phyloP scores from a whole-genome alignment of 805 yeast genomes.

The Metschnikowia henanensis region DNA sequence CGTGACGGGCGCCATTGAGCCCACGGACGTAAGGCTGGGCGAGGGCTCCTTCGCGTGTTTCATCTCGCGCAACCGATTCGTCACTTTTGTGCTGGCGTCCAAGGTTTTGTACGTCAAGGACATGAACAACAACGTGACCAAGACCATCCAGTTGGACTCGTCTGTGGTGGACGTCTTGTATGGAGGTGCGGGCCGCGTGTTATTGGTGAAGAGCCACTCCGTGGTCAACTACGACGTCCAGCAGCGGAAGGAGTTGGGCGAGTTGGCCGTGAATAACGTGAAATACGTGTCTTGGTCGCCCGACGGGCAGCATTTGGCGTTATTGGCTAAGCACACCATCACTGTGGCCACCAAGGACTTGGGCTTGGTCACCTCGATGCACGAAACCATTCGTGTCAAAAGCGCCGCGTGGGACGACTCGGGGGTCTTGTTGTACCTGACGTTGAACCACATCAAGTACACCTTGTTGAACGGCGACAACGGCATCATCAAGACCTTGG shows the following conservation, averaged over 20 bases:
- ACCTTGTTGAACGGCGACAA: conserved; percentile 90
- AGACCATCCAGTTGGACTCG: conserved; percentile 68
- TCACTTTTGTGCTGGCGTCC: conserved; percentile 64
- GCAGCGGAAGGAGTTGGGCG: conserved; percentile 77
- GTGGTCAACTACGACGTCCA: conserved; percentile 90
- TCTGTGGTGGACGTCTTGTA: conserved; percentile 69
- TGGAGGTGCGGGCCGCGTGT: conserved; percentile 82
- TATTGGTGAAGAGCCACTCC: conserved; percentile 67
- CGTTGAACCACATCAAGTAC: conserved; percentile 94
- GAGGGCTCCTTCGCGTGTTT: conserved; percentile 84
- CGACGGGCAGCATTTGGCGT: conserved; percentile 85
- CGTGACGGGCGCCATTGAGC: conserved; percentile 92
- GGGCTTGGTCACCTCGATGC: conserved; percentile 79
- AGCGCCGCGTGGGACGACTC: conserved; percentile 97
- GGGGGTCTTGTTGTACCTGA: conserved; percentile 88
- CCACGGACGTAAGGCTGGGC: conserved; percentile 76
- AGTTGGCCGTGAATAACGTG: conserved; percentile 69
- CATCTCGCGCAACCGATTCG: conserved; percentile 94
- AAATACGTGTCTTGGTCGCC: conserved; percentile 89
- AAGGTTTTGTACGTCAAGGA: conserved; percentile 82
- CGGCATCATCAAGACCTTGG: conserved; percentile 92
- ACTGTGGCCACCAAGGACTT: conserved; percentile 81
- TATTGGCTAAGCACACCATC: conserved; percentile 88
- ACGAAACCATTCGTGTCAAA: conserved; percentile 95
- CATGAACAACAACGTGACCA: conserved; percentile 77